A percentile compares a stretch with the other conserved stretches of the same genome.
Conservation (phyloP, 2,329 filamentous ascomycete genomes). For the Aspergillus ochraceoroseus region DNA sequence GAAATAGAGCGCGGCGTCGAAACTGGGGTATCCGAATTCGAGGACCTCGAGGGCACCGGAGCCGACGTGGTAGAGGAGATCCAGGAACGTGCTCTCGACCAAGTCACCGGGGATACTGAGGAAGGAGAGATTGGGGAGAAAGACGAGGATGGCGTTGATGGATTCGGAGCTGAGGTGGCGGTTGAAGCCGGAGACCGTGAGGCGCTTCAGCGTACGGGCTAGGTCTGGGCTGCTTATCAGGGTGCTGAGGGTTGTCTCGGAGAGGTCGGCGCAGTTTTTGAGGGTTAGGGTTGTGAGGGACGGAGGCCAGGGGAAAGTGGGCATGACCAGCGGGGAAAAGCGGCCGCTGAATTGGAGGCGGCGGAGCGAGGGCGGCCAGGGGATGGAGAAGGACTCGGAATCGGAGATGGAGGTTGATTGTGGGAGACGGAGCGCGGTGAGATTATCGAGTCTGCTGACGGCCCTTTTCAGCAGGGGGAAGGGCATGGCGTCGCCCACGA, state of each 20-base stretch:
- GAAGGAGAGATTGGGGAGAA: slow-evolving; percentile 26
- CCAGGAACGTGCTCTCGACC: slow-evolving; percentile 28
- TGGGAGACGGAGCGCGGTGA: slow-evolving; percentile 47
- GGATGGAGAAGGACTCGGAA: slow-evolving; percentile 10
- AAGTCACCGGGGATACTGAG: slow-evolving; percentile 33
- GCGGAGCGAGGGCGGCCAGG: slow-evolving; percentile 29
- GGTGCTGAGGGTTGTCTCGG: slow-evolving; percentile 21
- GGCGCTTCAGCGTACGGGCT: slow-evolving; percentile 20
- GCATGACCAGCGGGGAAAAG: slow-evolving; percentile 19
- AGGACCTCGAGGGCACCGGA: slow-evolving; percentile 27
- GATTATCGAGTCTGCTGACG: slow-evolving; percentile 43
- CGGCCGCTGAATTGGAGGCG: slow-evolving; percentile 26
- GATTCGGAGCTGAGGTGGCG: slow-evolving; percentile 25
- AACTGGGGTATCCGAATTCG: slow-evolving; percentile 25
- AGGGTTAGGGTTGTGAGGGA: slow-evolving; percentile 25
- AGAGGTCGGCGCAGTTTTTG: slow-evolving; percentile 25
- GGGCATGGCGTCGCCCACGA: slow-evolving; percentile 49
- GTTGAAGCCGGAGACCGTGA: slow-evolving; percentile 26
- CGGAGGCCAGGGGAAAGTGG: slow-evolving; percentile 28
- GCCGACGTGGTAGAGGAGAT: slow-evolving; percentile 19
- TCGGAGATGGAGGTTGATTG: slow-evolving; percentile 23
- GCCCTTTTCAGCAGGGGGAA: slow-evolving; percentile 50
- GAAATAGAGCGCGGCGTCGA: slow-evolving; percentile 20
- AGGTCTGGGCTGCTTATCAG: slow-evolving; percentile 26
- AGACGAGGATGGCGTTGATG: slow-evolving; percentile 25